Conservation (phyloP, 83 land plant genomes). For the Picea abies region DNA sequence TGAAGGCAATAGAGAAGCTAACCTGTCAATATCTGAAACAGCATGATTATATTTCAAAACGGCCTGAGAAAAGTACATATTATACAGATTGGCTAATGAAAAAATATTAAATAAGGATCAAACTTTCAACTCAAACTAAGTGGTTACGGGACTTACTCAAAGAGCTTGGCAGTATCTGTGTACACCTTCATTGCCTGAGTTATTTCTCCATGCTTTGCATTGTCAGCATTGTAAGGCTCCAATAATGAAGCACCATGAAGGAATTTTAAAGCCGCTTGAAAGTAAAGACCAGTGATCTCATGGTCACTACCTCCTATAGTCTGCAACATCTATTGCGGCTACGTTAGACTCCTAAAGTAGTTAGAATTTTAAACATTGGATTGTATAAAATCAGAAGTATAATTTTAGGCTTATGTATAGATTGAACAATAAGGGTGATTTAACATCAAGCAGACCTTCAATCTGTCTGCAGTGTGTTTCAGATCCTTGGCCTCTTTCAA, state of each 20-base stretch:
- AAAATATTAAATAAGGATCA: background rate
- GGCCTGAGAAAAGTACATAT: background rate
- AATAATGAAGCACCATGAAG: slow-evolving; percentile 30
- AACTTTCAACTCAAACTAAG: background rate
- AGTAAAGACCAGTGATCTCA: slow-evolving; percentile 53
- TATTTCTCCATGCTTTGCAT: slow-evolving; percentile 21
- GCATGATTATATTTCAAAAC: background rate
- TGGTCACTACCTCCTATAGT: slow-evolving; percentile 28
- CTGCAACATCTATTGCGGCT: slow-evolving; percentile 39
- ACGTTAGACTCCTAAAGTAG: slow-evolving; percentile 25
- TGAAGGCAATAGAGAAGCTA: slow-evolving; percentile 4
- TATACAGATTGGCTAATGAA: background rate
- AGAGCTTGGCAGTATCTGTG: slow-evolving; percentile 84
- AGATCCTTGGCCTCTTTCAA: slow-evolving; percentile 82
- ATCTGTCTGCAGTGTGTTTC: slow-evolving; percentile 88
- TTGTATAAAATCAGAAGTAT: background rate
- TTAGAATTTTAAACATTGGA: background rate
- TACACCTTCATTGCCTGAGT: slow-evolving; percentile 56
- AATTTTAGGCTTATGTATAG: background rate
- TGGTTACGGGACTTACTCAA: slow-evolving; percentile 72
- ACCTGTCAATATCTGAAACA: background rate
- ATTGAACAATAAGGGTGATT: too few species aligned
- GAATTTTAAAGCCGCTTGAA: slow-evolving; percentile 91
- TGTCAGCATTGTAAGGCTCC: slow-evolving; percentile 10
- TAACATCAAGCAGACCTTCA: slow-evolving; percentile 60